Evolutionary conservation across 768 basidiomycete species (phyloP), one percentile per base, ranked within the genome.

Genomic region (Boletus reticulatus): DNA sequence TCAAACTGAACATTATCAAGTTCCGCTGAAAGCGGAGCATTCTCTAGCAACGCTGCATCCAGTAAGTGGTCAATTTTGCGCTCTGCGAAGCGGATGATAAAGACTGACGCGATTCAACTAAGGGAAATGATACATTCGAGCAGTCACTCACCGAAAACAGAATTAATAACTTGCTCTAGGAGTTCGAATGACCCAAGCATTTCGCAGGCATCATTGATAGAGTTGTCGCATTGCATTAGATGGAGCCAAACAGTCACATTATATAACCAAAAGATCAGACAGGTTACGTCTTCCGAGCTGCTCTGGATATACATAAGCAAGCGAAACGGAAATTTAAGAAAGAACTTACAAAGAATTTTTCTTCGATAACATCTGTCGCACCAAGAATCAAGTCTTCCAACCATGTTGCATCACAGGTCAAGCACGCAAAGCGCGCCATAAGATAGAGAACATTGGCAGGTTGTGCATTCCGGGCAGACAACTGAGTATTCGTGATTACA

Each of bases 381-480:
- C 90, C 90, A 37, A 95, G 84, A 51, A 98, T 82, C 27, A 99
- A 78, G 67, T 97, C 94, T 69, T 96, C 94, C 24, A 98, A 75
- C 91, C 96, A 94, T 1, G 84, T 85, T 60, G 90, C 85, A 68
- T 94, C 93, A 66, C 93, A 94, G n/a, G 83, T 86, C 29, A 92
- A 74, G 60, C 86, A 88, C n/a, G 97, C 97, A 72, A 96, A 99
- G 43, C 94, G 84, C 13, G 93, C 87, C 49, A 94, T 80, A 74
- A 97, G 82, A 72, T 94, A 97, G 47, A 99, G 74, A 12, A 84
- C 84, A 67, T 96, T 98, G 29, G 96, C 97, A 16, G 97, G 95
- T 34, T 94, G 84, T 3, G 88, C 74, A 71, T 94, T 87, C 48
- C 83, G 81, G 45, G 90, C 77, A 19, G 82, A 79, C 7, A 92